Percentiles rank a stretch among this genome's conserved stretches.
Evolutionary conservation across 768 basidiomycete genomes (phyloP).

Genomic region (Macrocybe gigantea): DNA sequence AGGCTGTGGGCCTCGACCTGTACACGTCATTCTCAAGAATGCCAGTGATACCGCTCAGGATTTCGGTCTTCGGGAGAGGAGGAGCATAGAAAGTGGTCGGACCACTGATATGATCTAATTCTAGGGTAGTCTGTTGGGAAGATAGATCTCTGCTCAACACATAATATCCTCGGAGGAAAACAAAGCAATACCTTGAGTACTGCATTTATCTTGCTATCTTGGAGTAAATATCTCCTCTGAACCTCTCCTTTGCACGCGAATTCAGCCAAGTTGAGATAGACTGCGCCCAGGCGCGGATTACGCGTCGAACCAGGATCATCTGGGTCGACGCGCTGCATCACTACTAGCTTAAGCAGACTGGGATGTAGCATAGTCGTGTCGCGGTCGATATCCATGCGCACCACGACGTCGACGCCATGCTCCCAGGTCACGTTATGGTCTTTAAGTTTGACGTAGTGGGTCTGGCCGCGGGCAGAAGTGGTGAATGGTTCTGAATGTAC

Average conservation of each 20-base stretch:
- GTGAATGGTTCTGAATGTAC: constrained; percentile 6
- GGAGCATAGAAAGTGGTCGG: constrained; percentile 32
- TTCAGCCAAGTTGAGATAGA: constrained; percentile 70
- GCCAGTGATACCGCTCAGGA: constrained; percentile 60
- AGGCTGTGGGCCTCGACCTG: constrained; percentile 42
- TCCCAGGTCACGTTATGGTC: constrained; percentile 66
- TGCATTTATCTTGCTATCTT: constrained; percentile 75
- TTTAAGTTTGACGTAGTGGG: constrained; percentile 50
- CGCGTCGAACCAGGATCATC: constrained; percentile 33
- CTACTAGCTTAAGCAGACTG: constrained; percentile 60
- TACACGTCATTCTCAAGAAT: constrained; percentile 48
- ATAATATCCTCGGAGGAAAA: not conserved
- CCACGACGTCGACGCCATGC: constrained; percentile 46
- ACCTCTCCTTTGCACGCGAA: constrained; percentile 59
- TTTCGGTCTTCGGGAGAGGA: constrained; percentile 66
- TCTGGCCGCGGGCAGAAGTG: constrained; percentile 52
- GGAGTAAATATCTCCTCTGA: constrained; percentile 59
- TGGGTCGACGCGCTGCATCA: constrained; percentile 54
- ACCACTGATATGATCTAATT: not conserved
- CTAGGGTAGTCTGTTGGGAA: constrained; percentile 8
- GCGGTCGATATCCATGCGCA: constrained; percentile 57
- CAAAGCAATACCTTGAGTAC: constrained; percentile 52
- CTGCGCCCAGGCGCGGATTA: constrained; percentile 57
- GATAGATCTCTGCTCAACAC: constrained; percentile 3
- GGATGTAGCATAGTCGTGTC: constrained; percentile 43